A percentile compares a stretch with the other conserved stretches of the same genome.
These are phyloP conservation scores for Zygosaccharomyces pseudorouxii DNA, from an alignment of 805 yeast species.

Conservation along the genomic window DNA sequence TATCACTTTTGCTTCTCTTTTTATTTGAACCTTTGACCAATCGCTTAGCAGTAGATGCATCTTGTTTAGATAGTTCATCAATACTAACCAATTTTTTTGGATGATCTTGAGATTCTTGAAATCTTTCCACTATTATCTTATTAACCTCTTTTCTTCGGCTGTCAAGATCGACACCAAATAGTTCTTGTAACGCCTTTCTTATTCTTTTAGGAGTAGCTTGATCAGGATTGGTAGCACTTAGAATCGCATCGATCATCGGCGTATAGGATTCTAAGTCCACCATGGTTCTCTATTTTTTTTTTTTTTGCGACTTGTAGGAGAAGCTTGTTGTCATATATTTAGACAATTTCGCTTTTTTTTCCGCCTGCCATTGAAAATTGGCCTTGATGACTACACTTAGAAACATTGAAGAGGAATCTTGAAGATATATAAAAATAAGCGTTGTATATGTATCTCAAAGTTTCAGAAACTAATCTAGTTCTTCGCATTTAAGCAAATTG, in stretches of 20 bases:
- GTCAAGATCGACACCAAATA: constrained; percentile 54
- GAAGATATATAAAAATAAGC: background rate
- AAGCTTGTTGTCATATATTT: background rate
- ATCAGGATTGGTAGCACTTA: constrained; percentile 65
- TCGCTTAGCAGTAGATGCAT: constrained; percentile 48
- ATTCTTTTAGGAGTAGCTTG: constrained; percentile 67
- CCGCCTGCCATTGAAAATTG: background rate
- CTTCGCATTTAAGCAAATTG: no score
- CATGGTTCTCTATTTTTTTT: constrained; percentile 5
- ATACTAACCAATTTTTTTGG: constrained; percentile 28
- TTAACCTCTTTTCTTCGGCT: constrained; percentile 52
- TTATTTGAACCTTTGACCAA: constrained; percentile 35
- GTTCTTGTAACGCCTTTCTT: constrained; percentile 65
- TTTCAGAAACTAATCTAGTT: no score
- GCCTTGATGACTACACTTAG: background rate
- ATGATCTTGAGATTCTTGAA: constrained; percentile 42
- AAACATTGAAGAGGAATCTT: background rate
- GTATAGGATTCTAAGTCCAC: constrained; percentile 38
- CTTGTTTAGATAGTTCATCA: constrained; percentile 43
- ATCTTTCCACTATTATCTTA: constrained; percentile 55
- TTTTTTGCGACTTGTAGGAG: background rate
- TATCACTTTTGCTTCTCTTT: constrained; percentile 9
- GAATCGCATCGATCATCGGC: constrained; percentile 70
- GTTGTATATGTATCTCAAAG: background rate
- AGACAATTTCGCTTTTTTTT: background rate